Base-by-base conservation (phyloP, 345 rosid genomes). In the Kandelia obovata region DNA sequence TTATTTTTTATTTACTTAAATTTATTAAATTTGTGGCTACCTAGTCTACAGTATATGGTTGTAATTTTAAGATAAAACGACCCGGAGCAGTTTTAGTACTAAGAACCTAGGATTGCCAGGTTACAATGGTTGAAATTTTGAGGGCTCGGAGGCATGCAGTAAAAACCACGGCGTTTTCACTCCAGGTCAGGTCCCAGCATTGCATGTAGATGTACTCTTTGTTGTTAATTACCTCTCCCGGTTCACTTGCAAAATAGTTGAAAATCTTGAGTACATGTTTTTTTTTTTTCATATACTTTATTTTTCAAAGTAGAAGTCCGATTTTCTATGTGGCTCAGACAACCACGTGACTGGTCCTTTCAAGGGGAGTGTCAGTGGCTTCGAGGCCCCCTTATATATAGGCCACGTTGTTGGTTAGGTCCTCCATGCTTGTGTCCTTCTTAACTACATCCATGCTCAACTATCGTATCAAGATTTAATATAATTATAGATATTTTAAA, bases 61-160 rank as follows among this genome's bases (percentile, higher is more conserved):
- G 31, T 28, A 28, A 28, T 28, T 28, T 28, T 28, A 28, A 1
- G 3, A 28, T 28, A 0, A 34, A 6, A 34, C 7, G 43, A 7
- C 16, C 16, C 46, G 16, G 11, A 1, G 47, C 47, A 39, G 11
- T 9, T 39, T 39, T 39, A 39, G 47, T 39, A 39, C 47, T 67
- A 75, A 75, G 70, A 66, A 62, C 65, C 63, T 78, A 74, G 65
- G 58, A 49, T 66, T 70, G 70, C 66, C 46, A 30, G 56, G 62
- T 46, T 20, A 31, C 59, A 32, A n/a, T 21, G 25, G 35, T 53
- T 25, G 23, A 21, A 34, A 37, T 37, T 9, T 43, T 43, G 34
- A 31, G 21, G 53, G 46, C 21, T 20, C 53, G 20, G 53, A 20
- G 10, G 43, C 37, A 1, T 34, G 37, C 9, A 15, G 39, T 20